A percentile compares a stretch with the other conserved stretches of the same genome.
Conservation (phyloP, 768 basidiomycete genomes). For the Panaeolus papilionaceus region DNA sequence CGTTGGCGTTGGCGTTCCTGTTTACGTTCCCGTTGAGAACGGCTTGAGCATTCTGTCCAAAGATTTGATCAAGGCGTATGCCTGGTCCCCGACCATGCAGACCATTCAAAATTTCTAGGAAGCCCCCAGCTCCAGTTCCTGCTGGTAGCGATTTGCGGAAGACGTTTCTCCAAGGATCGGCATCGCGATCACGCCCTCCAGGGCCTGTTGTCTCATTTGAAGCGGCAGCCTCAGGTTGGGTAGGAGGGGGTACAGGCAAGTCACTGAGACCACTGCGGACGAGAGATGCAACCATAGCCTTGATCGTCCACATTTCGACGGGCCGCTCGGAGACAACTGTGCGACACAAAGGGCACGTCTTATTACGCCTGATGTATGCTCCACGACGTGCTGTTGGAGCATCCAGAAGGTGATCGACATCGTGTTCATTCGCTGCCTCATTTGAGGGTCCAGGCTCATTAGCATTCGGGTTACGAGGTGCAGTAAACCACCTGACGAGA, state of each 20-base stretch:
- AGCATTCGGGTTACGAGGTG: constrained; percentile 33
- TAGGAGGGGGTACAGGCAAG: constrained; percentile 32
- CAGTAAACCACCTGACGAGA: constrained; percentile 79
- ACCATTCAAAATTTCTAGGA: not conserved
- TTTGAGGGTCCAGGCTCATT: constrained; percentile 8
- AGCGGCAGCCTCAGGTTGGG: constrained; percentile 31
- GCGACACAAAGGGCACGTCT: constrained; percentile 83
- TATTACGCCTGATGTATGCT: constrained; percentile 57
- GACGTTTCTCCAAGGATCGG: constrained; percentile 72
- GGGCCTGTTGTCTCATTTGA: constrained; percentile 29
- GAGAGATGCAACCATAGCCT: constrained; percentile 62
- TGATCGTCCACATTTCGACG: constrained; percentile 75
- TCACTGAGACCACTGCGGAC: constrained; percentile 60
- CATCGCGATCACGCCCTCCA: constrained; percentile 19
- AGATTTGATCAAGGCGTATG: not conserved
- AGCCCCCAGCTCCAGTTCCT: not conserved
- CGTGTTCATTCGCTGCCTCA: constrained; percentile 17
- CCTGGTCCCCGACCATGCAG: not conserved
- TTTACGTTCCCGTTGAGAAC: not conserved
- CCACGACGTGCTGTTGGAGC: constrained; percentile 50
- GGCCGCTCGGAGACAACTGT: constrained; percentile 62
- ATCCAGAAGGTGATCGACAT: constrained; percentile 28
- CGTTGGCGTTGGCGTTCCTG: constrained; percentile 18
- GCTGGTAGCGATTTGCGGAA: constrained; percentile 44
- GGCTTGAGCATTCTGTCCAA: not conserved